These are phyloP conservation scores for Jackrogersella minutella DNA, from an alignment of 495 filamentous ascomycete species.

Conservation along the genomic window DNA sequence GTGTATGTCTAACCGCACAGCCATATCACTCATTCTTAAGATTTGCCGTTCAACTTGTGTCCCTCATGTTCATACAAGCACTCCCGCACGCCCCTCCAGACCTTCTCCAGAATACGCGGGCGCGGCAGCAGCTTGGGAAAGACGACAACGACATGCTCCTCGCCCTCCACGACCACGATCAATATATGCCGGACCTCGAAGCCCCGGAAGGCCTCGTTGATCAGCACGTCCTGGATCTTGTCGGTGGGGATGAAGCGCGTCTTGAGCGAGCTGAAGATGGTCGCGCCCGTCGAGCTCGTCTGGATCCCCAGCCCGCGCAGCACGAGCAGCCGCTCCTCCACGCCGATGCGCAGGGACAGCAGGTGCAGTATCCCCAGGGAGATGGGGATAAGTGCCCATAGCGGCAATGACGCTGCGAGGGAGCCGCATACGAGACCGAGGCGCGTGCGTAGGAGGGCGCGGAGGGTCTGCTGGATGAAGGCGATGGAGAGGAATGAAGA, in stretches of 20 bases:
- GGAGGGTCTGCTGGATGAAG: slow-evolving; percentile 48
- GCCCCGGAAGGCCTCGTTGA: slow-evolving; percentile 94
- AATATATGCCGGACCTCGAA: slow-evolving; percentile 93
- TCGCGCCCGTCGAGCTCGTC: slow-evolving; percentile 72
- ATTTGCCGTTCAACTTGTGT: slow-evolving; percentile 8
- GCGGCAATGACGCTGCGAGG: slow-evolving; percentile 25
- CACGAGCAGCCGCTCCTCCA: slow-evolving; percentile 86
- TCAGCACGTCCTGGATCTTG: slow-evolving; percentile 87
- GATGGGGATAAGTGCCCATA: slow-evolving; percentile 51
- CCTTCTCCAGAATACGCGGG: slow-evolving; percentile 74
- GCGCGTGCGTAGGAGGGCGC: slow-evolving; percentile 40
- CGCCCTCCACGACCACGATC: slow-evolving; percentile 88
- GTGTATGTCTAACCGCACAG: neutral
- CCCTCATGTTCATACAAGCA: slow-evolving; percentile 75
- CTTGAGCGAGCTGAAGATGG: slow-evolving; percentile 62
- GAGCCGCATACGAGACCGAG: neutral
- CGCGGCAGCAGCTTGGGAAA: slow-evolving; percentile 84
- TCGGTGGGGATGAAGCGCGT: slow-evolving; percentile 94
- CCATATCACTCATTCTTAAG: neutral
- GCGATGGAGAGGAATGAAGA: slow-evolving; percentile 42
- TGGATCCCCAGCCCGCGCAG: slow-evolving; percentile 92
- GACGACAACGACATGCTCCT: slow-evolving; percentile 87
- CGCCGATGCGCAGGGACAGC: slow-evolving; percentile 52
- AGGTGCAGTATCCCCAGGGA: slow-evolving; percentile 44
- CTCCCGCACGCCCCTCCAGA: slow-evolving; percentile 80